A percentile compares a stretch with the other conserved stretches of the same genome.
Evolutionary conservation across 2,329 filamentous ascomycete genomes (phyloP).

Genomic region (Podosphaera xanthii): DNA sequence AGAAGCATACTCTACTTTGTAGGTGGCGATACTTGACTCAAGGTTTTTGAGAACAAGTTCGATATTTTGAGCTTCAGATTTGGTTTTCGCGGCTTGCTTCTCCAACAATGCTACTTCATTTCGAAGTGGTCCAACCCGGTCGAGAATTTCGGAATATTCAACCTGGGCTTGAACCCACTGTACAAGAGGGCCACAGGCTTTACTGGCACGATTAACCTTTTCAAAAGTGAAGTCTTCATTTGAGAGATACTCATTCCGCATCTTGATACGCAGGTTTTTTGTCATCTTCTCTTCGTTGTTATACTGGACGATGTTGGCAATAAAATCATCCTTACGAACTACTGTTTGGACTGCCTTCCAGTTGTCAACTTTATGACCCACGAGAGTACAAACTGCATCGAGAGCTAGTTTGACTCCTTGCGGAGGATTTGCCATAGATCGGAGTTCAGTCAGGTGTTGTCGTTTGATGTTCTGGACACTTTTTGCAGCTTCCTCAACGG

Average conservation of each 20-base stretch:
- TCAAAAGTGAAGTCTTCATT: conserved; percentile 94
- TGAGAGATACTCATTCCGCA: conserved; percentile 78
- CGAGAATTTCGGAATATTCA: conserved; percentile 90
- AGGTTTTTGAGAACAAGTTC: conserved; percentile 66
- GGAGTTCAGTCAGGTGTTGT: conserved; percentile 89
- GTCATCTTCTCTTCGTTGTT: conserved; percentile 95
- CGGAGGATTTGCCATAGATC: conserved; percentile 87
- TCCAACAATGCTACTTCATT: conserved; percentile 76
- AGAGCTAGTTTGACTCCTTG: conserved; percentile 75
- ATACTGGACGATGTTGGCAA: conserved; percentile 91
- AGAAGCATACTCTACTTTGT: conserved; percentile 88
- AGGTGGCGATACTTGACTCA: conserved; percentile 76
- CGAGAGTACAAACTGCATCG: conserved; percentile 85
- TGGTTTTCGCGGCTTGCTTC: conserved; percentile 73
- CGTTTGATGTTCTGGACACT: conserved; percentile 98
- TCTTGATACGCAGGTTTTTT: conserved; percentile 53
- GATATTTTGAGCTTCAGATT: conserved; percentile 78
- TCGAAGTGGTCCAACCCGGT: conserved; percentile 76
- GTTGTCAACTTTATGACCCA: conserved; percentile 71
- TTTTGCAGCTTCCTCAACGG: conserved; percentile 76
- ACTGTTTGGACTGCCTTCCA: conserved; percentile 86
- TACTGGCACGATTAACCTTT: conserved; percentile 85
- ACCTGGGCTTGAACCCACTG: conserved; percentile 96
- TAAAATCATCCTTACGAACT: conserved; percentile 84
- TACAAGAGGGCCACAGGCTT: conserved; percentile 87